Evolutionary conservation across 108 stramenopile genomes (phyloP).

Genomic region (Conticribra guillardii): DNA sequence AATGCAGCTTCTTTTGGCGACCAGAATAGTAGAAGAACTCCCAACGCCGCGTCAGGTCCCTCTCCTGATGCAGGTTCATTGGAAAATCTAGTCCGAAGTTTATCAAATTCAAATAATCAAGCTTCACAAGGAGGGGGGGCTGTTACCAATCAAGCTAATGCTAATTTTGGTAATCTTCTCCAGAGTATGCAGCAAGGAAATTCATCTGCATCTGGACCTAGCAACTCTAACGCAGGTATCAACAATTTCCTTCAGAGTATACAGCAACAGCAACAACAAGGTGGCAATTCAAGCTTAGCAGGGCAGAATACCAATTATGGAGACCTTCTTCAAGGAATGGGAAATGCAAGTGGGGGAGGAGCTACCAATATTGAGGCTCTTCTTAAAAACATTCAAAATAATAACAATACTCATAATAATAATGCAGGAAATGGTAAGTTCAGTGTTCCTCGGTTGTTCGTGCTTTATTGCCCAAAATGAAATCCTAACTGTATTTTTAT

Average conservation of each 20-base stretch:
- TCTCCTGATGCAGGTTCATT: slow-evolving; percentile 17
- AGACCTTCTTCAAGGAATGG: slow-evolving; percentile 35
- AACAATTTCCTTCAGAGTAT: slow-evolving; percentile 19
- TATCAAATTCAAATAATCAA: not conserved
- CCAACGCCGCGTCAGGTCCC: slow-evolving; percentile 28
- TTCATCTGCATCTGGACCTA: not conserved
- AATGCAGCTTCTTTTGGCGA: not conserved
- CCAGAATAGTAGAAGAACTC: slow-evolving; percentile 1
- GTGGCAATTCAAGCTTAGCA: not conserved
- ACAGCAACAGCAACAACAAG: slow-evolving; percentile 8
- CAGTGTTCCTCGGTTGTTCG: not conserved
- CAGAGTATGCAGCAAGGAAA: slow-evolving; percentile 54
- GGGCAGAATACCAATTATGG: slow-evolving; percentile 4
- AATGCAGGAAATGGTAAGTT: slow-evolving; percentile 15
- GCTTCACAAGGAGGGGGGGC: slow-evolving; percentile 1
- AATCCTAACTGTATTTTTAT: not conserved
- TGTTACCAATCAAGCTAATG: slow-evolving; percentile 40
- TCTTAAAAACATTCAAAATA: slow-evolving; percentile 34
- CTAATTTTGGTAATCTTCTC: slow-evolving; percentile 57
- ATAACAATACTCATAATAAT: slow-evolving; percentile 8
- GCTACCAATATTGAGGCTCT: slow-evolving; percentile 11
- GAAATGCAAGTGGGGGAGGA: slow-evolving; percentile 1
- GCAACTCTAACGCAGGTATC: slow-evolving; percentile 4
- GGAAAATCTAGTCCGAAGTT: not conserved
- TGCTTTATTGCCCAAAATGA: not conserved